phyloP scores from a whole-genome alignment of 768 basidiomycete genomes.

The Mycena crocata region DNA sequence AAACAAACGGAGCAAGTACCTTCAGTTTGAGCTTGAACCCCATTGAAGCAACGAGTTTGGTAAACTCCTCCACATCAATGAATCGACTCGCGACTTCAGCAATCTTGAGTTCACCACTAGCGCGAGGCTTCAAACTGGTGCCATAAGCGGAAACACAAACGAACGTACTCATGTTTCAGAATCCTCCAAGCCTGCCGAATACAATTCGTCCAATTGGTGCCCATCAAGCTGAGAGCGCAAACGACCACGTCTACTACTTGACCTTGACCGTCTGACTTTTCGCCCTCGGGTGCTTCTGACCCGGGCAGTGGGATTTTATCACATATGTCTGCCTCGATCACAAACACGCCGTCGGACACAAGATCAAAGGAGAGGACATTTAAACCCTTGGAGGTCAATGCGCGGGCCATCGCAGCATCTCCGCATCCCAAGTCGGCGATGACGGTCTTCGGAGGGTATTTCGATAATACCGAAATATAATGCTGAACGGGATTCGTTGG shows the following conservation, averaged over 20 bases:
- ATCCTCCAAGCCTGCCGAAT: conserved; percentile 92
- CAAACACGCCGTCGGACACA: conserved; percentile 77
- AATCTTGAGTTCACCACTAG: conserved; percentile 84
- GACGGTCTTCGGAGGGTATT: conserved; percentile 74
- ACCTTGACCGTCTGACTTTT: conserved; percentile 63
- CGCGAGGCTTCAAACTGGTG: conserved; percentile 18
- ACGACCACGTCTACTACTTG: conserved; percentile 92
- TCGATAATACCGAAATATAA: conserved; percentile 74
- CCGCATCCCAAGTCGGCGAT: conserved; percentile 97
- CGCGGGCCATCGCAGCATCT: conserved; percentile 87
- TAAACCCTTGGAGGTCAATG: conserved; percentile 75
- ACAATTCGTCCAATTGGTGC: conserved; percentile 94
- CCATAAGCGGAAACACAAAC: conserved; percentile 1
- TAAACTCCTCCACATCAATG: conserved; percentile 73
- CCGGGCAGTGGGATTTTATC: conserved; percentile 87
- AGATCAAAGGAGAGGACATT: conserved; percentile 85
- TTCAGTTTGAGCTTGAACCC: conserved; percentile 82
- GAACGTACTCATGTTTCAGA: conserved; percentile 78
- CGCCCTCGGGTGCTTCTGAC: conserved; percentile 59
- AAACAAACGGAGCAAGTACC: conserved; percentile 52
- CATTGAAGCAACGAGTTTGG: conserved; percentile 67
- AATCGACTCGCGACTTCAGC: conserved; percentile 94
- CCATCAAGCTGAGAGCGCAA: conserved; percentile 97
- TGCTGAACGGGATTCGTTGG: conserved; percentile 92
- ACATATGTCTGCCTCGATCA: conserved; percentile 93